Base-by-base conservation (phyloP, 2,329 filamentous ascomycete species). In the Lachnellula cervina region DNA sequence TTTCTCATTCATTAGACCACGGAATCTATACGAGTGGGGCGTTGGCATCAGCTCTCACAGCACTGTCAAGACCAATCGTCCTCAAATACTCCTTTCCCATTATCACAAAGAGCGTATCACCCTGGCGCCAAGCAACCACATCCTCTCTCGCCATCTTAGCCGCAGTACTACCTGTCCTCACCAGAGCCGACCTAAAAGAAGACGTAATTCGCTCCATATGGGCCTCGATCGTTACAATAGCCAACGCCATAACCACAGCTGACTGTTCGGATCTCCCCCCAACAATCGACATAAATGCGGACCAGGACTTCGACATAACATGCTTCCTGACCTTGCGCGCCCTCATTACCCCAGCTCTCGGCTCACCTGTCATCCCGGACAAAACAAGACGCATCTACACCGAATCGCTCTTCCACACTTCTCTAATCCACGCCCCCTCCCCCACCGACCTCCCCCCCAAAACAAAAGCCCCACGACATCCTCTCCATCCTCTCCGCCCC, bases 81-180 rank as follows among this genome's bases (percentile, higher is more conserved):
- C 80, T 90, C 23, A 97, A 97, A 68, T 97, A 97, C 69, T 76
- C 78, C 46, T 96, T 91, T 72, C 76, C 81, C 5, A 82, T 85
- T 14, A 80, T 84, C 55, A 89, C 89, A 16, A 91, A 87, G 66
- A 82, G 83, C 14, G 76, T 80, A 0, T 80, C 84, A 51, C 80
- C 92, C 0, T 99, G 94, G 94, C 84, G 83, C 59, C 84, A 87
- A 52, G 89, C 91, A 2, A 95, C 89, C 0, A 83, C 80, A 4
- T 84, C 87, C 0, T 80, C 82, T 1, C 73, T 96, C 17, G 77
- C 81, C 3, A 80, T 97, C 17, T 73, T 96, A 0, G 77, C 83
- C 52, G 77, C 83, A 0, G 82, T 86, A 0, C 74, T 96, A 1
- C 78, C 83, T 0, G 80, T 83, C 25, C 72, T 90, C 1, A 76